Conservation (phyloP, 345 rosid genomes). For the Brassica nigra region DNA sequence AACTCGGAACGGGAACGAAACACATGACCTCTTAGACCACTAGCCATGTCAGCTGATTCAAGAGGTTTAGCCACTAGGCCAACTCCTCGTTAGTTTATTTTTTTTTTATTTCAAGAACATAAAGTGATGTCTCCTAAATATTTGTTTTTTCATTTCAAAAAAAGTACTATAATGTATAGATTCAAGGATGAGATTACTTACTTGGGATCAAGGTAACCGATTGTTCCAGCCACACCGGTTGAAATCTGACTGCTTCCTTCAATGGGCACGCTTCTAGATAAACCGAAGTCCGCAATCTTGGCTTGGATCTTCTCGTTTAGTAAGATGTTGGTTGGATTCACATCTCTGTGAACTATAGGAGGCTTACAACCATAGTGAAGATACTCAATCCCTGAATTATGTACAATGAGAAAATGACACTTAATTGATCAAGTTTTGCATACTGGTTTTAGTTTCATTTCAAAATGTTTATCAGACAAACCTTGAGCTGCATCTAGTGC, state of each 20-base stretch:
- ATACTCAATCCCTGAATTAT: conserved; percentile 26
- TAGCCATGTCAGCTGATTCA: background rate
- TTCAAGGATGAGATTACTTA: background rate
- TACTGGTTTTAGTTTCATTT: background rate
- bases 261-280: conserved; percentile 42
- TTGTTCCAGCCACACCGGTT: background rate
- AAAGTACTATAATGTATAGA: background rate
- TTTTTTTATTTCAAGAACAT: background rate
- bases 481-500: conserved; percentile 52
- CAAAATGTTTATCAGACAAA: background rate
- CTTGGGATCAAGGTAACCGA: conserved; percentile 48
- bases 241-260: conserved; percentile 25
- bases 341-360: conserved; percentile 54
- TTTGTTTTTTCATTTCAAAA: background rate
- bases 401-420: background rate
- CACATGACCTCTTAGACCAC: background rate
- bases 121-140: background rate
- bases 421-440: background rate
- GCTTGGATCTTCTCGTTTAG: conserved; percentile 51
- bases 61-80: background rate
- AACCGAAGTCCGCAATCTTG: conserved; percentile 55
- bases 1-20: too few relatives aligned
- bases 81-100: background rate
- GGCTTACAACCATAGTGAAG: conserved; percentile 59
- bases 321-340: conserved; percentile 53